These are phyloP conservation scores for Camellia granthamiana DNA, from an alignment of 148 eudicot genomes.

Conservation along the genomic window DNA sequence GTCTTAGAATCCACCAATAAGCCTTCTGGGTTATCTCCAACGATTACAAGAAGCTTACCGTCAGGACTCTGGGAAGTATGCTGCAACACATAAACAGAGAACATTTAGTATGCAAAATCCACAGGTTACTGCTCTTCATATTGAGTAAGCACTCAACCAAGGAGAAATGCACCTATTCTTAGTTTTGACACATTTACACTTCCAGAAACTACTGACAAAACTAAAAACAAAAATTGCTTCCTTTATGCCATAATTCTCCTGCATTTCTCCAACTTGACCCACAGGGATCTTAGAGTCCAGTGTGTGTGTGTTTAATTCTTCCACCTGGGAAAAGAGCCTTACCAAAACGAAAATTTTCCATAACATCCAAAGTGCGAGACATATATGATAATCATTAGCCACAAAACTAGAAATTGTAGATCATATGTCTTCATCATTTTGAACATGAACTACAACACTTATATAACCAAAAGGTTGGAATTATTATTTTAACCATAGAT, in stretches of 20 bases:
- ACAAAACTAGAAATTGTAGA: neutral
- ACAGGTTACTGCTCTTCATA: neutral
- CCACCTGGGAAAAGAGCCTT: neutral
- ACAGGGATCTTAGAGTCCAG: too few relatives aligned
- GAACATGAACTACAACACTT: neutral
- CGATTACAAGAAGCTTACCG: slow-evolving; percentile 55
- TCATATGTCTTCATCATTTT: neutral
- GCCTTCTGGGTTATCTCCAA: slow-evolving; percentile 69
- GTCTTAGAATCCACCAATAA: slow-evolving; percentile 57
- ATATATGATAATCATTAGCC: too few relatives aligned
- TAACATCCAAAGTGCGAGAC: too few relatives aligned
- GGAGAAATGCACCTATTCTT: too few relatives aligned
- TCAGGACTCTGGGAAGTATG: slow-evolving; percentile 79
- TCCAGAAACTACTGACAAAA: too few relatives aligned
- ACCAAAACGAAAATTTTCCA: neutral
- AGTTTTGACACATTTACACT: too few relatives aligned
- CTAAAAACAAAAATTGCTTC: too few relatives aligned
- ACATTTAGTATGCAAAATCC: slow-evolving; percentile 24
- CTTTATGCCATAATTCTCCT: too few relatives aligned
- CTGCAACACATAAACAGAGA: slow-evolving; percentile 29
- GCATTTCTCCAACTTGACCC: too few relatives aligned
- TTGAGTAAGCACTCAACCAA: neutral
- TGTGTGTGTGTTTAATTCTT: neutral
- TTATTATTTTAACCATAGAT: neutral
- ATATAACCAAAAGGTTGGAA: neutral